phyloP scores from a whole-genome alignment of 140 eudicot genomes.

The Flaveria floridana region DNA sequence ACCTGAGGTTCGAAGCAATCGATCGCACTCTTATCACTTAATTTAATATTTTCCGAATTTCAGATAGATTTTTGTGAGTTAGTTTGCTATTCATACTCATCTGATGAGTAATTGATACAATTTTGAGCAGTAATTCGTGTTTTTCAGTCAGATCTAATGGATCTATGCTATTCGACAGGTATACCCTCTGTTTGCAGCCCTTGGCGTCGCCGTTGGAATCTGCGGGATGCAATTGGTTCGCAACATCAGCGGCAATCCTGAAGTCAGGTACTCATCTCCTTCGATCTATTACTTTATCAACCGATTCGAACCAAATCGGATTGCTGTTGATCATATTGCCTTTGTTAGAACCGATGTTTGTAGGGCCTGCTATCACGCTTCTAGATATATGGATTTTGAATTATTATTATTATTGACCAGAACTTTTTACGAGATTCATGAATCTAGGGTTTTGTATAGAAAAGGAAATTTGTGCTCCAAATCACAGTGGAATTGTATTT shows the following conservation, averaged over 20 bases:
- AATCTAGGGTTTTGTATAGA: not conserved
- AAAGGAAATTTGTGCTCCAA: slow-evolving; percentile 1
- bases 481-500: slow-evolving; percentile 6
- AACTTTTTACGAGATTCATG: not conserved
- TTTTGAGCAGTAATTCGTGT: not conserved
- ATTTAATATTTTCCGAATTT: not conserved
- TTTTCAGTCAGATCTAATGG: slow-evolving; percentile 32
- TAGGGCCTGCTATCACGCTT: not conserved
- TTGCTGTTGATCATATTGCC: not conserved
- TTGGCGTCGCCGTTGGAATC: slow-evolving; percentile 88
- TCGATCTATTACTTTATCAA: not conserved
- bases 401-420: not conserved
- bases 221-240: slow-evolving; percentile 88
- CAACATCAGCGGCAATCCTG: slow-evolving; percentile 75
- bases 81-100: not conserved
- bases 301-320: not conserved
- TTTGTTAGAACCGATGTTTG: not conserved
- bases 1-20: slow-evolving; percentile 65
- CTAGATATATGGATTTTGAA: not conserved
- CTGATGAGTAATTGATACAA: slow-evolving; percentile 14
- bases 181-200: slow-evolving; percentile 83
- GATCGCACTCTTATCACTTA: slow-evolving; percentile 18
- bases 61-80: not conserved
- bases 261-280: slow-evolving; percentile 64
- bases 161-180: slow-evolving; percentile 43